These are phyloP conservation scores for Dioscorea alata DNA, from an alignment of 106 monocot genomes.

Conservation along the genomic window DNA sequence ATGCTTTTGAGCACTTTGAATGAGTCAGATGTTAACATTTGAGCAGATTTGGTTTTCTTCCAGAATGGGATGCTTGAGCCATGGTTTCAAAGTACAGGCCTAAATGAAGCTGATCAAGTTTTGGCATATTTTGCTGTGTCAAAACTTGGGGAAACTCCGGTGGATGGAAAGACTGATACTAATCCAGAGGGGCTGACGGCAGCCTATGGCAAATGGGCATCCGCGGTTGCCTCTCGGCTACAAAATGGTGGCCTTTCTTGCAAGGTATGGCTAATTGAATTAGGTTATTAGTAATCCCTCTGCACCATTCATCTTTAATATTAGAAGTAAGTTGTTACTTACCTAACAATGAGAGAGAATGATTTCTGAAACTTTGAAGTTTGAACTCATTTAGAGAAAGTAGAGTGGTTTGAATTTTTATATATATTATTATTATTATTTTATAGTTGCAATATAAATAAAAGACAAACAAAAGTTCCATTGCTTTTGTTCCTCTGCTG, in stretches of 20 bases:
- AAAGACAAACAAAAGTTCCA: too few species aligned
- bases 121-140: slow-evolving; percentile 97
- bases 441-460: too few species aligned
- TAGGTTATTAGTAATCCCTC: background rate
- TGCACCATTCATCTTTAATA: too few species aligned
- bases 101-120: slow-evolving; percentile 63
- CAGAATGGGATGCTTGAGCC: slow-evolving; percentile 99
- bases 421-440: too few species aligned
- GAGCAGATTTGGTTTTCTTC: slow-evolving; percentile 98
- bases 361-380: too few species aligned
- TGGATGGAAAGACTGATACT: slow-evolving; percentile 95
- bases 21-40: slow-evolving; percentile 2
- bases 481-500: too few species aligned
- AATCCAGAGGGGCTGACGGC: slow-evolving; percentile 93
- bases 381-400: too few species aligned
- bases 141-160: slow-evolving; percentile 79
- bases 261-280: slow-evolving; percentile 44
- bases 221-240: slow-evolving; percentile 61
- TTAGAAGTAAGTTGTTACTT: too few species aligned
- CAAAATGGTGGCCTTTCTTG: slow-evolving; percentile 84
- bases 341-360: too few species aligned
- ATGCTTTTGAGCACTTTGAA: too few species aligned
- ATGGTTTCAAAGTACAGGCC: slow-evolving; percentile 85
- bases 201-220: slow-evolving; percentile 84
- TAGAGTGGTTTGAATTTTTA: too few species aligned